phyloP scores from a whole-genome alignment of 1,284 basidiomycete species.

The Agaricales sp. region DNA sequence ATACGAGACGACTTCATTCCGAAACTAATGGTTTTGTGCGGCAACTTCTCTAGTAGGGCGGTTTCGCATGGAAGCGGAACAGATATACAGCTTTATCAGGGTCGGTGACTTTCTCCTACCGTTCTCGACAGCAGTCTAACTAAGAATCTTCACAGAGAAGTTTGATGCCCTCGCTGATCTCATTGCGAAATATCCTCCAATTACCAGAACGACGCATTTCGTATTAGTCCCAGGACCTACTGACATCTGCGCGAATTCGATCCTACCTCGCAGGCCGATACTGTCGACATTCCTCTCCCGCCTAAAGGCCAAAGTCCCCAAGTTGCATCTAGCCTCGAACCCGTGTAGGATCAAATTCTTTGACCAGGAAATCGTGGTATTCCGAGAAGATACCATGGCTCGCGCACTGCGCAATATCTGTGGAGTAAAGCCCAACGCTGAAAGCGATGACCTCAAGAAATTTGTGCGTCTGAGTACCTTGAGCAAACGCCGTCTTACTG shows the following conservation, averaged over 20 bases:
- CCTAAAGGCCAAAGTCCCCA: conserved; percentile 63
- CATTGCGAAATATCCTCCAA: conserved; percentile 68
- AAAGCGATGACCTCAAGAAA: conserved; percentile 73
- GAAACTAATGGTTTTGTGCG: conserved; percentile 85
- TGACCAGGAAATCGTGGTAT: conserved; percentile 92
- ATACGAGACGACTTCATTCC: conserved; percentile 81
- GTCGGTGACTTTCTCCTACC: conserved; percentile 31
- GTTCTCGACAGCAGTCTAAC: background rate
- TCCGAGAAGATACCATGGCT: conserved; percentile 89
- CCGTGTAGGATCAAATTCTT: conserved; percentile 95
- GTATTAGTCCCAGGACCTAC: conserved; percentile 91
- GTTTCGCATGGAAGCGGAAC: conserved; percentile 70
- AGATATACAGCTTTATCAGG: conserved; percentile 78
- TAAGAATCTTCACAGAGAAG: conserved; percentile 43
- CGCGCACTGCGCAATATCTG: conserved; percentile 89
- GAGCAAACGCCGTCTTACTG: background rate
- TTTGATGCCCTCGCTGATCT: conserved; percentile 84
- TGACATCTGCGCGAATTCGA: conserved; percentile 73
- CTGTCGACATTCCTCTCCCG: conserved; percentile 65
- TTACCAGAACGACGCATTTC: conserved; percentile 79
- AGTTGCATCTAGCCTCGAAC: conserved; percentile 79
- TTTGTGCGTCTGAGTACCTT: conserved; percentile 48
- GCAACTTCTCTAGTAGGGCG: conserved; percentile 85
- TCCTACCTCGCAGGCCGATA: conserved; percentile 73
- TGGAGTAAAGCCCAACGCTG: conserved; percentile 69